Percentiles rank a stretch among this genome's conserved stretches.
Evolutionary conservation across 208 protist genomes (phyloP).

Genomic region (Wallacemonas sp.): DNA sequence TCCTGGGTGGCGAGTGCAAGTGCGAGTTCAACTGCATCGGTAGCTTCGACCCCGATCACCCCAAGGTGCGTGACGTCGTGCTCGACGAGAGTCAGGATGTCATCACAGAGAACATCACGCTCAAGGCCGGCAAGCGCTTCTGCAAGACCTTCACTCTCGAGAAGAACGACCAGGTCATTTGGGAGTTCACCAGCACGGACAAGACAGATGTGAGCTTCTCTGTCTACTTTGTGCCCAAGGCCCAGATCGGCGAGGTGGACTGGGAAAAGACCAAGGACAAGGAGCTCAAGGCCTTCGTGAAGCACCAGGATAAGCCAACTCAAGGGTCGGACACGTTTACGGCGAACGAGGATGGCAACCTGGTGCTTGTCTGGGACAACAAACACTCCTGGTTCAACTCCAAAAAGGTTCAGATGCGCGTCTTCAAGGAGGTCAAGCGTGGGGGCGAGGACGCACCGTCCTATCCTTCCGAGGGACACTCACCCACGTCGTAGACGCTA

Average conservation of each 20-base stretch:
- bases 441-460: not conserved
- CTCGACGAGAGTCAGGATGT: slow-evolving; percentile 35
- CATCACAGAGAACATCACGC: slow-evolving; percentile 53
- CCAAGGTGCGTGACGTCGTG: slow-evolving; percentile 16
- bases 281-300: slow-evolving; percentile 33
- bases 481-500: too few species aligned
- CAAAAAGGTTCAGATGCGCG: slow-evolving; percentile 58
- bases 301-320: slow-evolving; percentile 22
- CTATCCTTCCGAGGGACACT: slow-evolving; percentile 8
- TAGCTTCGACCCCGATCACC: slow-evolving; percentile 36
- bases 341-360: slow-evolving; percentile 48
- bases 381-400: slow-evolving; percentile 40
- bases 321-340: slow-evolving; percentile 45
- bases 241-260: slow-evolving; percentile 9
- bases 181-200: slow-evolving; percentile 56
- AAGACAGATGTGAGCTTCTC: slow-evolving; percentile 47
- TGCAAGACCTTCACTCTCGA: slow-evolving; percentile 46
- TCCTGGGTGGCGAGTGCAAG: slow-evolving; percentile 61
- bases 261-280: slow-evolving; percentile 25
- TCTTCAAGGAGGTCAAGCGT: slow-evolving; percentile 39
- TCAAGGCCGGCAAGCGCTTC: slow-evolving; percentile 41
- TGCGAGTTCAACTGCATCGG: slow-evolving; percentile 57
- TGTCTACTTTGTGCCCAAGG: slow-evolving; percentile 34
- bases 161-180: slow-evolving; percentile 54
- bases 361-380: slow-evolving; percentile 70